Percentiles rank a stretch among this genome's conserved stretches.
Evolutionary conservation across 2,329 filamentous ascomycete genomes (phyloP).

Genomic region (Beauveria sp.): DNA sequence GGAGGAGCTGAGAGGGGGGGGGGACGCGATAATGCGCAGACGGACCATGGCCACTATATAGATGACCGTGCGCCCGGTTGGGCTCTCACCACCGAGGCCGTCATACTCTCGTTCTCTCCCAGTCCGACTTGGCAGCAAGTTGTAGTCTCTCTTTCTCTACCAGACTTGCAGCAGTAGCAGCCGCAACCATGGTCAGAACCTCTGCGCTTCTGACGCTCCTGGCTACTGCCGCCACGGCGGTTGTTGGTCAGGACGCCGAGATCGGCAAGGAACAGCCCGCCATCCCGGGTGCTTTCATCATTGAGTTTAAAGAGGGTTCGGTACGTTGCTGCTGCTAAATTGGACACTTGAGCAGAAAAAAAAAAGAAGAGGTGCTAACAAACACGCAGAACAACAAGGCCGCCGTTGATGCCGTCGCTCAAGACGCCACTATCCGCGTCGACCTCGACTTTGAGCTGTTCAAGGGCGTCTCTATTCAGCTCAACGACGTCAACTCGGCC

Average conservation of each 20-base stretch:
- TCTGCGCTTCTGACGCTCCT: conserved; percentile 28
- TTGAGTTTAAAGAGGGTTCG: conserved; percentile 44
- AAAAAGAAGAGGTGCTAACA: background rate
- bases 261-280: conserved; percentile 12
- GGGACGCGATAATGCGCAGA: background rate
- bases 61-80: background rate
- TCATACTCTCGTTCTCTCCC: background rate
- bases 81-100: background rate
- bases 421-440: conserved; percentile 38
- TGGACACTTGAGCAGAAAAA: no score
- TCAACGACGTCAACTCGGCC: conserved; percentile 38
- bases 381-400: conserved; percentile 25
- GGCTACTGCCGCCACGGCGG: conserved; percentile 24
- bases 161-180: background rate
- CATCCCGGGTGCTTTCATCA: conserved; percentile 42
- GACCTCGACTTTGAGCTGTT: conserved; percentile 44
- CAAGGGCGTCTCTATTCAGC: conserved; percentile 46
- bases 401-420: conserved; percentile 29
- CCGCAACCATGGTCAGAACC: conserved; percentile 29
- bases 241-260: background rate
- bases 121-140: background rate
- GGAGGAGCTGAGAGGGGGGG: background rate
- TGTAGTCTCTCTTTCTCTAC: background rate
- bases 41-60: background rate
- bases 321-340: conserved; percentile 25